Base-by-base conservation (phyloP, 345 rosid species). In the Moringa oleifera region DNA sequence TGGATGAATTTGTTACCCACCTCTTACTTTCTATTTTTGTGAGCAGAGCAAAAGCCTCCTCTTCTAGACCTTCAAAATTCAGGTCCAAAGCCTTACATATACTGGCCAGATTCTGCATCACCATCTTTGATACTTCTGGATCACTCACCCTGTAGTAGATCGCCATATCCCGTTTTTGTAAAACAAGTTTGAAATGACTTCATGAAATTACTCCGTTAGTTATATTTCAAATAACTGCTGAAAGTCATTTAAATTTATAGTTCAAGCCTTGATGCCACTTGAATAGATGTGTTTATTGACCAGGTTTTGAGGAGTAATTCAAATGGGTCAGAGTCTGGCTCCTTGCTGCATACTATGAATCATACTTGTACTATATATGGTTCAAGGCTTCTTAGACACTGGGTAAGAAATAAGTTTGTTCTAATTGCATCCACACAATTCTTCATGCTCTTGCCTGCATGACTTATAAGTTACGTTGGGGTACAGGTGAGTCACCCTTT, bases 401-500 rank as follows among this genome's bases (percentile, higher is more conserved):
- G 98, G 98, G 98, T 93, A 90, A 67, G 89, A 58, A 58, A 19
- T 62, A 53, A 28, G 24, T 25, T 67, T 57, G 12, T 21, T 50
- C 36, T 69, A 49, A 58, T 49, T 59, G 20, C 23, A 53, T 12
- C 28, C 54, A 49, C 21, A 55, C 58, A 51, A 10, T 51, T 51
- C 47, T 51, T 51, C 54, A 6, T 51, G n/a, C 9, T 51, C n/a
- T 19, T 51, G 20, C 20, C 19, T 51, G 20, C n/a, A 6, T 51
- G 20, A 20, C n/a, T 51, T 51, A n/a, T n/a, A 18, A 2, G 54
- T 66, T 63, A 60, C 68, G 70, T 71, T 49, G 9, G 68, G 62
- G 59, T 58, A 64, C 84, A 93, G 98, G 96, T 93, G 76, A 78
- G 81, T 78, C 97, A 90, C 73, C 98, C 98, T 65, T 81, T 93